Evolutionary conservation across 768 basidiomycete species (phyloP), one percentile per base, ranked within the genome.

Genomic region (Piloderma croceum): DNA sequence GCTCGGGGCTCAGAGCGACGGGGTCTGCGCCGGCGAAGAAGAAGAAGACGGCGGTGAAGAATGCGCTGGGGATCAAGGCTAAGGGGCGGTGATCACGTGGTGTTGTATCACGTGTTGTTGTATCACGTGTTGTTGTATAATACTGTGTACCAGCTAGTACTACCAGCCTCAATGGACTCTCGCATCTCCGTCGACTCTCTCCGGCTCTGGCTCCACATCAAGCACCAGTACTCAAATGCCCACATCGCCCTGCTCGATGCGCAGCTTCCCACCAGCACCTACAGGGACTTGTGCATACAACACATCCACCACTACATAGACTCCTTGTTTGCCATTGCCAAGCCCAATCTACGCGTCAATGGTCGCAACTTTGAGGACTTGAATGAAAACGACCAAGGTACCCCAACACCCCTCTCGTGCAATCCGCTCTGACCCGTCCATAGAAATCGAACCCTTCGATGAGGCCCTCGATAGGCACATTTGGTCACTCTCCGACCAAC

Each of bases 381-480:
- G n/a, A 70, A 72, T 17, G 66, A 71, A 15, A 68, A 71, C 36
- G 76, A 74, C 44, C 70, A 74, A 50, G 75, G 82, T 77, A 37
- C 38, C 61, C 36, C 13, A 24, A 17, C 20, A 25, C 31, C 20
- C 38, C 5, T 23, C 19, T 29, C 20, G 29, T 38, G 18, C 15
- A 9, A 12, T 19, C 7, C 6, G 13, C 29, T 12, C 9, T 41
- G 13, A 17, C 27, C 19, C 43, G 35, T 9, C 36, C n/a, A 18
- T 46, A 83, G 80, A 79, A 32, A 76, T 78, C 49, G 87, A 91
- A 52, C 73, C 78, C 3, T 94, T 91, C 58, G 89, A 94, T 52
- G 90, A 94, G 60, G 79, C 77, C 2, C 74, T 94, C 23, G 90
- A 93, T 56, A 67, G 86, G 36, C 76, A 76, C 33, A 83, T 92